Evolutionary conservation across 2,329 filamentous ascomycete species (phyloP), one percentile per base, ranked within the genome.

Genomic region (Microdochium trichocladiopsis): DNA sequence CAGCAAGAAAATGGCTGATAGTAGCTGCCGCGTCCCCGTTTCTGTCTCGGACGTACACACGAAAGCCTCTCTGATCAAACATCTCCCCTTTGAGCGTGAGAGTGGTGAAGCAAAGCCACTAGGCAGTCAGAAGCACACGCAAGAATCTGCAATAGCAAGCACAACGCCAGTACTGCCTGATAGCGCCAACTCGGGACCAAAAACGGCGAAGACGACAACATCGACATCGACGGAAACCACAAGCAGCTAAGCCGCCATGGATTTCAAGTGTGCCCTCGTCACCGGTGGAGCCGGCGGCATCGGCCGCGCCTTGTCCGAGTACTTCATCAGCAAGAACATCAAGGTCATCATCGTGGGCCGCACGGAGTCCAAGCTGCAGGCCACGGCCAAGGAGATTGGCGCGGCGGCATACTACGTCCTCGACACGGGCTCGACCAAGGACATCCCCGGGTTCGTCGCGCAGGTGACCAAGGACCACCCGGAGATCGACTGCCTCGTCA

Each of bases 401-500:
- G 73, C 73, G 2, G 66, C 68, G 0, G 72, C 67, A 1, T 83
- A 81, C 58, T 82, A 81, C 54, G 69, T 73, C 0, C 59, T 75
- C 1, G 79, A 83, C 59, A 79, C 76, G 0, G 74, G 78, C 50
- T 65, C 74, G 3, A 69, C 71, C 0, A 50, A 62, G 0, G 60
- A 66, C 1, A 75, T 81, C 9, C 67, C 74, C 0, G 45, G 50
- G 0, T 80, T 82, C 55, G 64, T 76, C 51, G 52, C 69, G 43
- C 69, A 68, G 16, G 60, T 83, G 43, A 73, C 69, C 2, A 56
- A 54, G 2, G 72, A 80, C 5, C 74, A 83, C 57, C 77, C 76
- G 0, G 73, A 80, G 5, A 61, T 83, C 2, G 79, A 84, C 63
- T 83, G 78, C 56, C 60, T 83, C 0, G 67, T 83, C 60, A 83